Conservation (phyloP, 2,329 filamentous ascomycete genomes). For the Venturia asperata region DNA sequence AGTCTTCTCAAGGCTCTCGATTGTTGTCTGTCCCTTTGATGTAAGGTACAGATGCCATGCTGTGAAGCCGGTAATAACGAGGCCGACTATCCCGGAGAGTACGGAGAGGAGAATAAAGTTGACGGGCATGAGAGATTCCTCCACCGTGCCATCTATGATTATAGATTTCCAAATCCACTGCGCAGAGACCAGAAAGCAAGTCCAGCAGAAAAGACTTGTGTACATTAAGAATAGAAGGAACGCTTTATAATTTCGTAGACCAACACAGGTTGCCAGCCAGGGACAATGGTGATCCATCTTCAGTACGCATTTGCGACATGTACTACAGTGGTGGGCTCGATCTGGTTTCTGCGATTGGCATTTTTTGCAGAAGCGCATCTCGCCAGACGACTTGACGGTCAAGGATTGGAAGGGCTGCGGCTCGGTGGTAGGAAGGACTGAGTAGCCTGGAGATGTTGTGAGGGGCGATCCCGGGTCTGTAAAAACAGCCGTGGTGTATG, state of each 20-base stretch:
- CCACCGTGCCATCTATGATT: conserved; percentile 59
- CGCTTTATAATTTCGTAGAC: conserved; percentile 88
- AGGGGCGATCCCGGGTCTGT: conserved; percentile 71
- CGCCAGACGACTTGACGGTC: conserved; percentile 87
- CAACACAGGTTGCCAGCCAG: conserved; percentile 94
- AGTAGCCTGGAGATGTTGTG: conserved; percentile 49
- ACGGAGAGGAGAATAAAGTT: conserved; percentile 87
- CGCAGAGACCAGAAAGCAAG: conserved; percentile 67
- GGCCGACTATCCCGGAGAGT: conserved; percentile 79
- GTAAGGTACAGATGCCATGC: conserved; percentile 85
- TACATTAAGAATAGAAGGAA: conserved; percentile 92
- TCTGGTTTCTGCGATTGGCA: conserved; percentile 93
- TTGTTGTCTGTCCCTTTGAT: conserved; percentile 76
- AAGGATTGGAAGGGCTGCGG: conserved; percentile 61
- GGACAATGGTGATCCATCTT: conserved; percentile 99
- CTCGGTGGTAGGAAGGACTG: conserved; percentile 69
- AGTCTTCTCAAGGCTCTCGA: conserved; percentile 93
- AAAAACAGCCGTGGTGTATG: conserved; percentile 89
- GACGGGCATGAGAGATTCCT: conserved; percentile 73
- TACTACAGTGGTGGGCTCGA: conserved; percentile 92
- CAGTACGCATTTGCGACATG: conserved; percentile 85
- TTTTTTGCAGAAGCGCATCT: conserved; percentile 90
- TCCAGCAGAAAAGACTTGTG: conserved; percentile 76
- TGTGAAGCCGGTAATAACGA: conserved; percentile 85
- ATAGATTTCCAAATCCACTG: conserved; percentile 84